Evolutionary conservation across 2,329 filamentous ascomycete species (phyloP), one percentile per base, ranked within the genome.

Genomic region (Neonectria hederae): DNA sequence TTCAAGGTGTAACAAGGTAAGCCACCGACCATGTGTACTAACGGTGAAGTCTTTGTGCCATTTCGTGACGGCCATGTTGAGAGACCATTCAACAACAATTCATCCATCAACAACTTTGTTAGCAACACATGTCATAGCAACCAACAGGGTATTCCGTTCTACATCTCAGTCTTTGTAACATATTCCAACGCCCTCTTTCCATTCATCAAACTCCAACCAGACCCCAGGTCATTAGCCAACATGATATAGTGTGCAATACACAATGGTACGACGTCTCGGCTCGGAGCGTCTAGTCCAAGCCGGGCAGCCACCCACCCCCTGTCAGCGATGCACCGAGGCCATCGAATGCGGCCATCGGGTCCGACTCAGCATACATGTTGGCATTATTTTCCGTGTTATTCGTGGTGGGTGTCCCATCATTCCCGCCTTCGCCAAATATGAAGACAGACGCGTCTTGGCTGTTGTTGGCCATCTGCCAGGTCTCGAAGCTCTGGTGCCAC

Each of bases 401-500:
- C 26, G 59, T 62, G 48, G 64, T 63, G 21, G 69, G 65, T 5
- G 70, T 69, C 28, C 70, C 67, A 48, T 65, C 68, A 45, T 58
- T 71, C 32, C 53, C 60, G 32, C 65, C 62, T 19, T 72, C 66
- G 28, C 70, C 65, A 67, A 78, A 77, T 58, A 77, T 67, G 52
- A 79, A 78, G 8, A 76, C 65, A 13, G 70, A 68, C 10, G 65
- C 71, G 24, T 72, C 66, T 38, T 76, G 65, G 3, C 69, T 69
- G 28, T 65, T 61, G 58, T 69, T 72, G 28, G 77, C 74, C 58
- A 82, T 74, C 35, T 81, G 82, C 86, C 86, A 88, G 3, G 80
- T 76, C 59, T 86, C 82, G 69, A 88, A 88, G 64, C 86, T 83
- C 59, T 87, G 84, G 62, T 88, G 85, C 85, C 86, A 87, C 64